Percentiles rank a stretch among this genome's conserved stretches.
phyloP scores from a whole-genome alignment of 2,329 filamentous ascomycete genomes.

The Xylaria multiplex region DNA sequence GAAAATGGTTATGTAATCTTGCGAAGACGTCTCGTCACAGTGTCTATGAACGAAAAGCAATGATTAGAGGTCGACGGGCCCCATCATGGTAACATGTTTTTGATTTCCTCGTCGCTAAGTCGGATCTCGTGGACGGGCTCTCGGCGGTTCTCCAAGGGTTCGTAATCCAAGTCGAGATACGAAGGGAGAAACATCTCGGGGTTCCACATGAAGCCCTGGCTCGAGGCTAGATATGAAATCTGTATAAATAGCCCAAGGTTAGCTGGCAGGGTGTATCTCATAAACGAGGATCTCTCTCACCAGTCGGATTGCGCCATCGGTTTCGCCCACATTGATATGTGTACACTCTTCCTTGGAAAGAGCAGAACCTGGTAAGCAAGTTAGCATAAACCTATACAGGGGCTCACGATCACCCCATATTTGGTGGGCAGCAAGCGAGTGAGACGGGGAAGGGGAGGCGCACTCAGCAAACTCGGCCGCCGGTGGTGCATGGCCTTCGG shows the following conservation, averaged over 20 bases:
- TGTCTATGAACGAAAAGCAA: slow-evolving; percentile 45
- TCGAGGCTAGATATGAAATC: slow-evolving; percentile 83
- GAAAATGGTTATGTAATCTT: slow-evolving; percentile 48
- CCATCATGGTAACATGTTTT: slow-evolving; percentile 71
- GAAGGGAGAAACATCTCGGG: slow-evolving; percentile 86
- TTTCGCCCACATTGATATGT: slow-evolving; percentile 81
- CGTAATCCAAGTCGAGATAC: slow-evolving; percentile 78
- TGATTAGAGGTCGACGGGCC: slow-evolving; percentile 10
- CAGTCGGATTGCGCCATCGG: slow-evolving; percentile 76
- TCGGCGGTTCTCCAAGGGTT: slow-evolving; percentile 77
- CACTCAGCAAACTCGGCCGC: slow-evolving; percentile 72
- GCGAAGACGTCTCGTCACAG: slow-evolving; percentile 43
- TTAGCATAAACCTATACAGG: slow-evolving; percentile 37
- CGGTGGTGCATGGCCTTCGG: slow-evolving; percentile 61
- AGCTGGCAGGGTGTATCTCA: slow-evolving; percentile 30
- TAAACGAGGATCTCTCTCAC: slow-evolving; percentile 56
- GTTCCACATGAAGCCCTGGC: slow-evolving; percentile 86
- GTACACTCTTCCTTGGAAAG: slow-evolving; percentile 79
- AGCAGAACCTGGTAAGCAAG: slow-evolving; percentile 66
- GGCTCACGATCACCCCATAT: slow-evolving; percentile 19
- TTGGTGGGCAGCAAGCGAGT: background rate
- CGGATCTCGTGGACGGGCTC: slow-evolving; percentile 83
- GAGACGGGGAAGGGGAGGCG: slow-evolving; percentile 37
- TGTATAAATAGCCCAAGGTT: slow-evolving; percentile 49
- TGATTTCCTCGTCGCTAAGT: slow-evolving; percentile 80